These are phyloP conservation scores for Ogataea nakhonphanomensis DNA, from an alignment of 805 yeast species.

Conservation along the genomic window DNA sequence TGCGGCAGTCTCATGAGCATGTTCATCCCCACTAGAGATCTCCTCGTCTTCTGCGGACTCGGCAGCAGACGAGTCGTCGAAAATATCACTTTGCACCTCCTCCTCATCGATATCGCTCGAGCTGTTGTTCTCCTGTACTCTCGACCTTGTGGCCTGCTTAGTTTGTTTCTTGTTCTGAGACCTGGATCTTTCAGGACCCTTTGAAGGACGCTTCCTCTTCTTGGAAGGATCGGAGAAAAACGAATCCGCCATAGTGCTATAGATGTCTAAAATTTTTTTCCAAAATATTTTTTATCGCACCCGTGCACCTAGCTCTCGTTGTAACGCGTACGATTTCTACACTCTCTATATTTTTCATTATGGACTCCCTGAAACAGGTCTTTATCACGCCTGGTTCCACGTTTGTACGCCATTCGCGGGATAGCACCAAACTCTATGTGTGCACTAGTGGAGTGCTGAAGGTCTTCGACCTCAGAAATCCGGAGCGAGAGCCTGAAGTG, in stretches of 20 bases:
- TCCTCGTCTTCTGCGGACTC: constrained; percentile 36
- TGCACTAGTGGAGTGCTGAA: constrained; percentile 58
- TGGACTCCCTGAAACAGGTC: constrained; percentile 29
- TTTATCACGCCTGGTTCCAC: constrained; percentile 30
- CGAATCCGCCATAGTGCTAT: constrained; percentile 42
- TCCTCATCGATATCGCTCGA: constrained; percentile 37
- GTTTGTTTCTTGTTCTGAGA: constrained; percentile 15
- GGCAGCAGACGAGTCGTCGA: constrained; percentile 24
- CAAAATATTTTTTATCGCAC: constrained; percentile 6
- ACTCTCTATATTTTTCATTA: constrained; percentile 8
- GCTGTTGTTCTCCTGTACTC: constrained; percentile 14
- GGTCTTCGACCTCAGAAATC: constrained; percentile 43
- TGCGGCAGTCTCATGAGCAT: constrained; percentile 74
- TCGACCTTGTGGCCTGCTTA: constrained; percentile 5
- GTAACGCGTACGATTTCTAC: constrained; percentile 6
- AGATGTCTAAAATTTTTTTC: constrained; percentile 7
- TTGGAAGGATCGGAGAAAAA: constrained; percentile 60
- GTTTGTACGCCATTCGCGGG: constrained; percentile 21
- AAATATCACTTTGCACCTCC: constrained; percentile 32
- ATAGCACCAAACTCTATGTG: constrained; percentile 39
- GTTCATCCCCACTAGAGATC: constrained; percentile 68
- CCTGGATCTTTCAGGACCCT: constrained; percentile 13
- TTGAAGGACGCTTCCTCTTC: constrained; percentile 32
- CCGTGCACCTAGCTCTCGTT: constrained; percentile 7
- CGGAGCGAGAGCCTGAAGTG: constrained; percentile 59